A percentile compares a stretch with the other conserved stretches of the same genome.
phyloP scores from a whole-genome alignment of 495 filamentous ascomycete species.

The Aspergillus affinis region DNA sequence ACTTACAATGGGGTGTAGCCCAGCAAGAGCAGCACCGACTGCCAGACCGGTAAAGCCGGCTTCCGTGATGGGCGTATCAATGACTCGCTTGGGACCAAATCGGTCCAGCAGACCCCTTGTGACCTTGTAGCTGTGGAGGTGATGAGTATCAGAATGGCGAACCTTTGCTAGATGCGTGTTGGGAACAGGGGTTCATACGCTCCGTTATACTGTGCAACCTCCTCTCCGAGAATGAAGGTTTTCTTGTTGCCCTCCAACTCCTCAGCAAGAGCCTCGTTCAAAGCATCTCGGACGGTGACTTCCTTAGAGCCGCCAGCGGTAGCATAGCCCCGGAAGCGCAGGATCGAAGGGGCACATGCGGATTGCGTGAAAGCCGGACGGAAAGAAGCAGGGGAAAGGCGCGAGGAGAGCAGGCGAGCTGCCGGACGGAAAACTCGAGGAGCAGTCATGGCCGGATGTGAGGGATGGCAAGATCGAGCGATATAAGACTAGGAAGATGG shows the following conservation, averaged over 20 bases:
- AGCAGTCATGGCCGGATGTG: slow-evolving; percentile 53
- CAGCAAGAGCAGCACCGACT: slow-evolving; percentile 90
- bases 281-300: slow-evolving; percentile 91
- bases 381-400: slow-evolving; percentile 52
- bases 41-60: slow-evolving; percentile 91
- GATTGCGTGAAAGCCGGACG: slow-evolving; percentile 52
- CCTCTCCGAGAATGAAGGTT: slow-evolving; percentile 94
- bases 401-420: slow-evolving; percentile 69
- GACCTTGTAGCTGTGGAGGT: slow-evolving; percentile 78
- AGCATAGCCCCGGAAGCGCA: slow-evolving; percentile 48
- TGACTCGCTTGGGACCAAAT: slow-evolving; percentile 95
- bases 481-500: slow-evolving; percentile 35
- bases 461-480: slow-evolving; percentile 21
- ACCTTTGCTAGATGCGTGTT: slow-evolving; percentile 6
- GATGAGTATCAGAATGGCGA: slow-evolving; percentile 7
- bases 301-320: slow-evolving; percentile 72
- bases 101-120: slow-evolving; percentile 95
- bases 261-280: slow-evolving; percentile 97
- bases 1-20: slow-evolving; percentile 89
- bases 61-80: slow-evolving; percentile 98
- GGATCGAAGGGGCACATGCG: slow-evolving; percentile 46
- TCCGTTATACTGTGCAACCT: slow-evolving; percentile 99
- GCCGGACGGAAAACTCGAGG: slow-evolving; percentile 82
- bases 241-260: slow-evolving; percentile 92
- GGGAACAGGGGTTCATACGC: slow-evolving; percentile 54